Percentiles rank a stretch among this genome's conserved stretches.
Conservation (phyloP, 2,329 filamentous ascomycete species). For the Fusarium camptoceras region DNA sequence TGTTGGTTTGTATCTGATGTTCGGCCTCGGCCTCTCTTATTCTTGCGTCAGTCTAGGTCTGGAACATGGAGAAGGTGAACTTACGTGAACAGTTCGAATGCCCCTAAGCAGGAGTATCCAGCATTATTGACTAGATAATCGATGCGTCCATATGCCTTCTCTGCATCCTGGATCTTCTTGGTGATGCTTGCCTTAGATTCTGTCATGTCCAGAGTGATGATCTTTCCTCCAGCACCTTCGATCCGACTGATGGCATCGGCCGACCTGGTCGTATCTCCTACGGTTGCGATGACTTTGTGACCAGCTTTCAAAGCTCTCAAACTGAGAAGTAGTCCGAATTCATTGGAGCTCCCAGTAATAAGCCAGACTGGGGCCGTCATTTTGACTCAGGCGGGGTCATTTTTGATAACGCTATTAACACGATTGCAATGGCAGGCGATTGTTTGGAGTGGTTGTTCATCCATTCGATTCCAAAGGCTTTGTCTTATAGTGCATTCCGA, state of each 20-base stretch:
- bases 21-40: constrained; percentile 54
- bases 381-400: neutral
- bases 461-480: neutral
- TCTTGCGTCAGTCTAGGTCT: constrained; percentile 3
- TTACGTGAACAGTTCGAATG: constrained; percentile 45
- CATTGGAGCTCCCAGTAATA: constrained; percentile 43
- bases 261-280: constrained; percentile 31
- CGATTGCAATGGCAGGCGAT: neutral
- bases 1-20: constrained; percentile 59
- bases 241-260: constrained; percentile 34
- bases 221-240: constrained; percentile 41
- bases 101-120: constrained; percentile 51
- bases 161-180: constrained; percentile 40
- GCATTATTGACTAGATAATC: constrained; percentile 67
- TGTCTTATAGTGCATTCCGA: constrained; percentile 26
- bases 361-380: constrained; percentile 43
- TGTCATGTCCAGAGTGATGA: constrained; percentile 48
- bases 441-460: no score
- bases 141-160: constrained; percentile 50
- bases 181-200: constrained; percentile 43
- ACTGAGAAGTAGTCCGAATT: constrained; percentile 39
- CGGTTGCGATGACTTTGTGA: constrained; percentile 36
- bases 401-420: neutral
- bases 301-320: constrained; percentile 35
- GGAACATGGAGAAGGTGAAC: neutral